Evolutionary conservation across 1,284 basidiomycete species (phyloP).

Genomic region (Tremellales sp.): DNA sequence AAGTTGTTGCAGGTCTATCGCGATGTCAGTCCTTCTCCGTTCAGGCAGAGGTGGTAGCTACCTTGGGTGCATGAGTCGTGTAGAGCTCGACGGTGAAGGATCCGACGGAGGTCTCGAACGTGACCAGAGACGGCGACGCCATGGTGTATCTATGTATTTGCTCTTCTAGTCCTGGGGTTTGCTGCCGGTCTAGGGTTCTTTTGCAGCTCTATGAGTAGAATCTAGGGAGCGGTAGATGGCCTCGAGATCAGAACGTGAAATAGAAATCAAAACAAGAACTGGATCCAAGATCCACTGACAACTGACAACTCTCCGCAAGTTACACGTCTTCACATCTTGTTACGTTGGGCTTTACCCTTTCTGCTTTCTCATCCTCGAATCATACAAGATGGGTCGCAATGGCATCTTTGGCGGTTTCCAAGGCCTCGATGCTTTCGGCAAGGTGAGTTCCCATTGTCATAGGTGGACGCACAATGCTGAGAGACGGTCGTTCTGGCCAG

Average conservation of each 20-base stretch:
- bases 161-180: too few relatives aligned
- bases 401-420: slow-evolving; percentile 46
- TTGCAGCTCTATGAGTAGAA: too few relatives aligned
- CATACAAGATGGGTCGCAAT: slow-evolving; percentile 44
- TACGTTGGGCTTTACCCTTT: neutral
- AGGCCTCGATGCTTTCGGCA: slow-evolving; percentile 91
- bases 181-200: too few relatives aligned
- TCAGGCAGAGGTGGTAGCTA: slow-evolving; percentile 40
- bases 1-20: slow-evolving; percentile 89
- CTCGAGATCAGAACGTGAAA: neutral
- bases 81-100: slow-evolving; percentile 85
- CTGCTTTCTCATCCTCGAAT: neutral
- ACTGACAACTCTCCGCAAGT: neutral
- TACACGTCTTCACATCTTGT: slow-evolving; percentile 7
- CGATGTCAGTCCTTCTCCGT: slow-evolving; percentile 9
- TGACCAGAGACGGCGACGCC: slow-evolving; percentile 50
- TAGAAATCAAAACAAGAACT: neutral
- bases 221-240: neutral
- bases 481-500: slow-evolving; percentile 56
- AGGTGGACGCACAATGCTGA: slow-evolving; percentile 7
- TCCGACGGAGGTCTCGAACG: slow-evolving; percentile 82
- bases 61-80: slow-evolving; percentile 83
- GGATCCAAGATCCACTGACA: slow-evolving; percentile 9
- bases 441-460: slow-evolving; percentile 57
- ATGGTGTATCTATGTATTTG: slow-evolving; percentile 10